Conservation (phyloP, 805 yeast species). For the Torulaspora franciscae region DNA sequence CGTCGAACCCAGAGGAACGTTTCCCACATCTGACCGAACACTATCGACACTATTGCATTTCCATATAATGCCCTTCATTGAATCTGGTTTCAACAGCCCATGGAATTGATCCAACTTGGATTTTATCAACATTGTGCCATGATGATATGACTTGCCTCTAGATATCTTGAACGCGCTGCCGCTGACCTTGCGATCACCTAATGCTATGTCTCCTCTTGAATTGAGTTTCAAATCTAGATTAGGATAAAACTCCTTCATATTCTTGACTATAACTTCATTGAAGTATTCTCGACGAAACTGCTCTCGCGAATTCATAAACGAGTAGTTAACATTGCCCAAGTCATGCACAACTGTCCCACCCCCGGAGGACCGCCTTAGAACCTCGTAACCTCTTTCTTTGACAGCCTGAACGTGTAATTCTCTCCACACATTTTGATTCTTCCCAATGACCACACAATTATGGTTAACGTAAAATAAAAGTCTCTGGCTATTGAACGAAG, state of each 20-base stretch:
- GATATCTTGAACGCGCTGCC: slow-evolving; percentile 92
- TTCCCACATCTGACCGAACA: slow-evolving; percentile 74
- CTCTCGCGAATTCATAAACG: slow-evolving; percentile 65
- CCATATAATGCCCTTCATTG: slow-evolving; percentile 42
- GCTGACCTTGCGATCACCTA: slow-evolving; percentile 58
- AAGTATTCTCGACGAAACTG: slow-evolving; percentile 58
- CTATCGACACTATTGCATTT: slow-evolving; percentile 58
- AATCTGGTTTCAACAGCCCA: slow-evolving; percentile 51
- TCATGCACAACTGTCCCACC: slow-evolving; percentile 99
- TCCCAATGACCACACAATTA: slow-evolving; percentile 90
- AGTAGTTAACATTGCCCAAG: slow-evolving; percentile 78
- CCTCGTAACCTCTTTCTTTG: slow-evolving; percentile 49
- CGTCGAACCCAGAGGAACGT: slow-evolving; percentile 46
- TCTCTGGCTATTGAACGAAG: slow-evolving; percentile 40
- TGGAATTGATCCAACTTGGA: slow-evolving; percentile 59
- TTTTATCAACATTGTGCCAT: slow-evolving; percentile 86
- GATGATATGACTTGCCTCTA: slow-evolving; percentile 80
- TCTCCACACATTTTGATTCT: slow-evolving; percentile 92
- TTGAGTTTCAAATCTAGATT: slow-evolving; percentile 46
- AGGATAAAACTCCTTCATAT: slow-evolving; percentile 18
- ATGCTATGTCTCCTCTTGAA: slow-evolving; percentile 74
- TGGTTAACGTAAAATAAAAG: slow-evolving; percentile 69
- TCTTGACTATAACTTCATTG: slow-evolving; percentile 44
- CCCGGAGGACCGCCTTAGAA: slow-evolving; percentile 78
- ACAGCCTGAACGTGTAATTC: slow-evolving; percentile 66